phyloP scores from a whole-genome alignment of 331 rosid species.

The Erythrophleum ivorense region DNA sequence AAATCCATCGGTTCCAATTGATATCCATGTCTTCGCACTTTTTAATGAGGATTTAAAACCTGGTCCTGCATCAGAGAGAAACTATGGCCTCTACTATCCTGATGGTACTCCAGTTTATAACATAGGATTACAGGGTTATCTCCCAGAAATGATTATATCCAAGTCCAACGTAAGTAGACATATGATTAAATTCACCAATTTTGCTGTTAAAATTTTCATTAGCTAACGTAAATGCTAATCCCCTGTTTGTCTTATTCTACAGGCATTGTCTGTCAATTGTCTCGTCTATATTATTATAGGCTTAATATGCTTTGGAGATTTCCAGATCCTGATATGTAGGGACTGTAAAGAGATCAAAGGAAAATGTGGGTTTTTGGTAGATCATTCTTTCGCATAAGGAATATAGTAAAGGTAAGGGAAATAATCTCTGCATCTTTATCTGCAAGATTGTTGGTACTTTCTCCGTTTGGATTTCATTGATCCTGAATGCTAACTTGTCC shows the following conservation, averaged over 20 bases:
- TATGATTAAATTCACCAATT: not conserved
- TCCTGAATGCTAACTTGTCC: conserved; percentile 5
- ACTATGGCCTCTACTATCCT: conserved; percentile 88
- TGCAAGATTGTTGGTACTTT: not conserved
- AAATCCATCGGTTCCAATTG: conserved; percentile 72
- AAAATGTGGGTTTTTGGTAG: conserved; percentile 27
- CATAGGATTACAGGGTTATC: conserved; percentile 70
- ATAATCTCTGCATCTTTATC: conserved; percentile 3
- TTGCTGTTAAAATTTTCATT: conserved; percentile 6
- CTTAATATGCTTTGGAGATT: conserved; percentile 45
- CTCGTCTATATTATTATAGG: conserved; percentile 38
- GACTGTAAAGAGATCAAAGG: conserved; percentile 24
- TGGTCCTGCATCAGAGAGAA: conserved; percentile 89
- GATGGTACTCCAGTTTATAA: conserved; percentile 78
- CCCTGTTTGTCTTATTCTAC: conserved; percentile 30
- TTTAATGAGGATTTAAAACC: conserved; percentile 84
- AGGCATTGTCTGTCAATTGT: conserved; percentile 61
- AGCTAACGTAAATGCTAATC: conserved; percentile 12
- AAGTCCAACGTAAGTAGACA: conserved; percentile 54
- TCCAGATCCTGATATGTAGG: conserved; percentile 37
- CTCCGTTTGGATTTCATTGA: not conserved
- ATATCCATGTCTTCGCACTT: conserved; percentile 80
- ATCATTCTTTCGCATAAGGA: conserved; percentile 37
- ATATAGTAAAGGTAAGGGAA: conserved; percentile 48
- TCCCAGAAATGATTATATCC: conserved; percentile 65